Base-by-base conservation (phyloP, 192 early-diverging fungal genomes). In the Phycomyces blakesleeanus region DNA sequence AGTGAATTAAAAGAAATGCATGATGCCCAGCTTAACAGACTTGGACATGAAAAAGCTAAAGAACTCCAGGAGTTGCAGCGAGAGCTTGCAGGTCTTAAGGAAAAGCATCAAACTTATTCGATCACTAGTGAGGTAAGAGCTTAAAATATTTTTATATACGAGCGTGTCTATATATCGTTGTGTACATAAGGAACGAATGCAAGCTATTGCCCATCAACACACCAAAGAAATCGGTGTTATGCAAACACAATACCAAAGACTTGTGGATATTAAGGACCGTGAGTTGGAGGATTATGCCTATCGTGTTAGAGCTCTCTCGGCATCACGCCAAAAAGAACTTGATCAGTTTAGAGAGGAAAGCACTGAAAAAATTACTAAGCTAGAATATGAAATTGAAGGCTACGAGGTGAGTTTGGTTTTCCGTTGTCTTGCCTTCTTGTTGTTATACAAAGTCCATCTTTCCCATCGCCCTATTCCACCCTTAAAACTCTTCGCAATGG, bases 271-370 rank as follows among this genome's bases (percentile, higher is more conserved):
- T 27, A 69, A 69, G 52, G 67, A 69, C 20, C 39, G 47, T 18
- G 67, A 61, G 38, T 50, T 69, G 6, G 67, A 69, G 22, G 60
- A 55, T 20, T 69, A 69, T 16, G 60, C 67, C 18, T 69, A 62
- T 27, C 52, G 67, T 4, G 55, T 69, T 12, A 69, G 52, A 34
- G 53, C 59, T 10, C 29, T 69, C 12, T 51, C 38, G 7, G 60
- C 55, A 8, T 29, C 59, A 9, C 51, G 54, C 5, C 60, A 57
- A 47, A 69, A 69, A 11, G 67, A 69, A 22, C 6, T 69, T 4
- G 67, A 69, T 10, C 29, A 37, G 0, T 55, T 55, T 9, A 42
- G 55, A 38, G 11, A 18, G 2, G 64, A 58, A 51, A 39, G 55
- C 11, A 56, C 4, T 24, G 29, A 57, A 7, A 21, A 44, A 6